A percentile compares a stretch with the other conserved stretches of the same genome.
Evolutionary conservation across 2,329 filamentous ascomycete species (phyloP).

Genomic region (Cadophora luteo-olivacea): DNA sequence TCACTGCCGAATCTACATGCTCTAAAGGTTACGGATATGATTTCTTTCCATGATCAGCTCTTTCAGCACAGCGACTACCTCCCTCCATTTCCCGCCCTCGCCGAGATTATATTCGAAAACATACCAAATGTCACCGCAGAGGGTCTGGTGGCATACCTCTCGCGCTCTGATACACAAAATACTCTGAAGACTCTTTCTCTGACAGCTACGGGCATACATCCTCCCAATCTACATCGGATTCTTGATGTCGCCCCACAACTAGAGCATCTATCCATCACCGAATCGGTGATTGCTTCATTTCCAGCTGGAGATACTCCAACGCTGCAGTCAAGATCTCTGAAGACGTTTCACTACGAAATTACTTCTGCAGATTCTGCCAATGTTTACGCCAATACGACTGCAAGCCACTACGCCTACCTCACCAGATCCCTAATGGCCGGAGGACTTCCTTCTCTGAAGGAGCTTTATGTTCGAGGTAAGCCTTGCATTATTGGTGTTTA

Average conservation of each 20-base stretch:
- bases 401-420: slow-evolving; percentile 83
- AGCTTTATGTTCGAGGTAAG: slow-evolving; percentile 75
- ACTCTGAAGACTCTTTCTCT: slow-evolving; percentile 73
- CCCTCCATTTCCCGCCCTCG: slow-evolving; percentile 76
- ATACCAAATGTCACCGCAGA: slow-evolving; percentile 73
- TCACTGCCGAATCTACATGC: slow-evolving; percentile 72
- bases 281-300: slow-evolving; percentile 62
- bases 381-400: slow-evolving; percentile 60
- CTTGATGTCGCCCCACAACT: slow-evolving; percentile 51
- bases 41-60: slow-evolving; percentile 77
- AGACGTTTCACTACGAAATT: slow-evolving; percentile 84
- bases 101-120: slow-evolving; percentile 75
- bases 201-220: slow-evolving; percentile 71
- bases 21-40: slow-evolving; percentile 74
- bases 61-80: slow-evolving; percentile 70
- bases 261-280: slow-evolving; percentile 57
- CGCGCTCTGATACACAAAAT: slow-evolving; percentile 62
- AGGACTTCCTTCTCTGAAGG: slow-evolving; percentile 73
- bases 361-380: slow-evolving; percentile 63
- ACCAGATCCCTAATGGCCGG: slow-evolving; percentile 81
- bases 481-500: background rate
- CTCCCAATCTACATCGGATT: slow-evolving; percentile 50
- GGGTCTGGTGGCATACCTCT: slow-evolving; percentile 74
- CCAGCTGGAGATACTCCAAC: slow-evolving; percentile 64
- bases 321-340: slow-evolving; percentile 71